Evolutionary conservation across 345 rosid genomes (phyloP), one percentile per base, ranked within the genome.

Genomic region (Gossypium anomalum): DNA sequence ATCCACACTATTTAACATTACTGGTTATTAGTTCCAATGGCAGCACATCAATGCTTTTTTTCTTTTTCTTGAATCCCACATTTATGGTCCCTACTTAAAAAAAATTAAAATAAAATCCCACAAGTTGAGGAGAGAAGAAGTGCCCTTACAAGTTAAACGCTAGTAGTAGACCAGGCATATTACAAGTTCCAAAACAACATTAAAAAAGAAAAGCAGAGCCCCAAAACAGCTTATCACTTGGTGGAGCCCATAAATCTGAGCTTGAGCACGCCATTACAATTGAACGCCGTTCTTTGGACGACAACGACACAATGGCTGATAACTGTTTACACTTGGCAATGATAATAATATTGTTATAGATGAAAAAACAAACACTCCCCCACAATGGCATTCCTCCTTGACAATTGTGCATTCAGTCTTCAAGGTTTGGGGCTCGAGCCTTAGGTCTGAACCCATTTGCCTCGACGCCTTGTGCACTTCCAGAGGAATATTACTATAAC

Each of bases 361-460:
- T 10, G n/a, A 14, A n/a, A 3, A 43, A 59, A 44, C 41, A 43
- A 58, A 75, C 23, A 22, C 13, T 29, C 45, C 55, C 72, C 58
- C 62, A 63, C 52, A 67, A 27, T 17, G 57, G 59, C 76, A 62
- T 76, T 74, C 66, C 60, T 43, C 60, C 74, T 81, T 64, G 77
- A 82, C 84, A 70, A 60, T 15, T 27, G 78, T 67, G 80, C 78
- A 34, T 73, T 47, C 41, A 48, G 71, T 7, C 56, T 67, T 80
- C 78, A 52, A 76, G 75, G 78, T 72, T 75, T 51, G 82, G 82
- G 77, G 78, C 70, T 80, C 88, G 85, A 78, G 83, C 81, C 76
- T 69, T 71, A 9, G 73, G 76, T 38, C 76, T 71, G 64, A 67
- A 63, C 63, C 75, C n/a, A 23, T 13, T 55, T 22, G 17, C 70